Evolutionary conservation across 371 early-diverging fungal species (phyloP).

Genomic region (Mucor indicus): DNA sequence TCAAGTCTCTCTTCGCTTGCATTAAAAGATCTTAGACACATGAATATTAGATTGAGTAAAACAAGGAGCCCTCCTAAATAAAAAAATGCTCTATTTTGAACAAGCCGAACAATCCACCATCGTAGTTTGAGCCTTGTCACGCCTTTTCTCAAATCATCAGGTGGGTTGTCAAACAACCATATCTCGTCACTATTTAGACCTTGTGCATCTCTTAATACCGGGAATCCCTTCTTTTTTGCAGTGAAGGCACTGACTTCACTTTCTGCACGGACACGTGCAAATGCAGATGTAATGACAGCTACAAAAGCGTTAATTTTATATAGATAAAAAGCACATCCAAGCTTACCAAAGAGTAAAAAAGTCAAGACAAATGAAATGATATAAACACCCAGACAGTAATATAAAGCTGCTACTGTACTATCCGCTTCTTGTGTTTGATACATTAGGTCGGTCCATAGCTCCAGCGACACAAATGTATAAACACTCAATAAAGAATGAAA

Average conservation of each 20-base stretch:
- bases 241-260: slow-evolving; percentile 53
- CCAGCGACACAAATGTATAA: slow-evolving; percentile 54
- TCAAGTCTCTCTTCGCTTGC: slow-evolving; percentile 32
- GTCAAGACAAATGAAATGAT: slow-evolving; percentile 54
- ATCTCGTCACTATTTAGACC: slow-evolving; percentile 23
- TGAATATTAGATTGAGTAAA: slow-evolving; percentile 41
- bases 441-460: slow-evolving; percentile 58
- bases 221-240: slow-evolving; percentile 34
- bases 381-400: slow-evolving; percentile 52
- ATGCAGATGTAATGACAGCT: slow-evolving; percentile 64
- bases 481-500: slow-evolving; percentile 49
- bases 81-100: slow-evolving; percentile 43
- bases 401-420: slow-evolving; percentile 44
- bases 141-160: slow-evolving; percentile 30
- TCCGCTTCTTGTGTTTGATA: slow-evolving; percentile 56
- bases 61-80: slow-evolving; percentile 51
- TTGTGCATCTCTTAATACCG: slow-evolving; percentile 26
- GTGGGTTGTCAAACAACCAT: slow-evolving; percentile 47
- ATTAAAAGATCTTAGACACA: slow-evolving; percentile 53
- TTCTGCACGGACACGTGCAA: slow-evolving; percentile 54
- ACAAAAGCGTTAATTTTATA: neutral
- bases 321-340: neutral
- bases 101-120: slow-evolving; percentile 34
- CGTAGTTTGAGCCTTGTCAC: slow-evolving; percentile 29
- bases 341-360: slow-evolving; percentile 52